Evolutionary conservation across 176 grass and related monocot genomes (phyloP), one percentile per base, ranked within the genome.

Genomic region (Carex parvula): DNA sequence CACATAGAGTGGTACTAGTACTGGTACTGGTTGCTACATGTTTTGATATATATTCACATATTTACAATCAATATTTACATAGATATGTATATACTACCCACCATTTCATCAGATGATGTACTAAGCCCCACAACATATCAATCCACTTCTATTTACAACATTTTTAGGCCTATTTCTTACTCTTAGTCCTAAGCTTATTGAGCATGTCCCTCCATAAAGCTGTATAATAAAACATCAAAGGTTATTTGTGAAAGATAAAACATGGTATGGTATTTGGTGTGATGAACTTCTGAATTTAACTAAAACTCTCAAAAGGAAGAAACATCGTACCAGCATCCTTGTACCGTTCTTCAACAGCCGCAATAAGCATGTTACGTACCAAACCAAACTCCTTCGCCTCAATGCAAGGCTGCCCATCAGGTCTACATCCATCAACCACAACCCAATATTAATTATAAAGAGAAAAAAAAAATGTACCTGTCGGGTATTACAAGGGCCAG

Each of bases 311-410:
- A 8, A 71, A 55, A 80, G 0, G 79, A 2, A 3, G 72, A 29
- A 77, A 32, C 24, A 87, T 58, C 8, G 59, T 89, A 97, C 95
- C 95, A n/a, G 95, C 95, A 86, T 94, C 92, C 80, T 84, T 97
- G 90, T 97, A 97, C 78, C 92, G 86, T 84, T 97, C 95, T 89
- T 97, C 95, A 62, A 91, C 82, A 74, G 91, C 92, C 30, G 95
- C 95, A 66, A 90, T 87, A 24, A 91, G 84, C 95, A 97, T 97
- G 87, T 97, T 94, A 3, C 85, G 77, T 24, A 97, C 67, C 77
- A 97, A 92, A 70, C 57, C 87, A 56, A 97, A 97, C 79, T 97
- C 95, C 85, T 87, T 86, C 21, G 89, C 82, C 65, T 97, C 95
- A 5, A 88, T 20, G 10, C 92, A 94, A 46, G 87, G 86, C 39